Base-by-base conservation (phyloP, 2,329 filamentous ascomycete genomes). In the Aspergillus udagawae region DNA sequence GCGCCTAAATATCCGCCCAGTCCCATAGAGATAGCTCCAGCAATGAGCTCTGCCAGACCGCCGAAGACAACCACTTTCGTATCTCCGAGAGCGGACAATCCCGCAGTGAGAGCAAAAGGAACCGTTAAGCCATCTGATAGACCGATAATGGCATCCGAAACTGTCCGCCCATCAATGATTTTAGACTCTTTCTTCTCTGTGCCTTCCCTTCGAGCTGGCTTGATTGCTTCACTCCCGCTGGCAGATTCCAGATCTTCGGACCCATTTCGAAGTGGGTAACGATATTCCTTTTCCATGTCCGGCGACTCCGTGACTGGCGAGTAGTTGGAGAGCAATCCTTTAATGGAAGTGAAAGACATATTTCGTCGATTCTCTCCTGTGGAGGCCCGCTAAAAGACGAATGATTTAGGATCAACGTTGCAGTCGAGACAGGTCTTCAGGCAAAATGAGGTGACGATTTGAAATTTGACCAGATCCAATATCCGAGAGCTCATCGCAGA, bases 111-210 rank as follows among this genome's bases (percentile, higher is more conserved):
- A 17, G 89, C 89, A 64, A 92, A 92, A 0, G 89, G 89, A 0
- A 92, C 89, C 0, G 89, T 92, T 64, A 92, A 80, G 17, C 89
- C 89, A 67, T 92, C 89, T 0, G 89, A 87, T 64, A 92, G 86
- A 53, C 89, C 89, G 63, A 92, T 87, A 58, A 89, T 91, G 60
- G 86, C 80, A 71, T 90, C 86, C 49, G 73, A 76, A 8, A 76
- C 70, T 23, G 72, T 69, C 7, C 73, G 71, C 35, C 72, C 71
- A 48, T 76, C 73, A 28, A 76, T 64, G 52, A 69, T 61, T 45
- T 65, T 66, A 17, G 57, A 60, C 8, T 65, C 60, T 47, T 67
- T 70, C 55, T 67, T 65, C 48, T 70, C 66, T 6, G 49, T 12
- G 48, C 52, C 49, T 21, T 60, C 55, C 29, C 55, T 59, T 20